Evolutionary conservation across 352 stramenopile genomes (phyloP), one percentile per base, ranked within the genome.

Genomic region (Phytopythium delawarense): DNA sequence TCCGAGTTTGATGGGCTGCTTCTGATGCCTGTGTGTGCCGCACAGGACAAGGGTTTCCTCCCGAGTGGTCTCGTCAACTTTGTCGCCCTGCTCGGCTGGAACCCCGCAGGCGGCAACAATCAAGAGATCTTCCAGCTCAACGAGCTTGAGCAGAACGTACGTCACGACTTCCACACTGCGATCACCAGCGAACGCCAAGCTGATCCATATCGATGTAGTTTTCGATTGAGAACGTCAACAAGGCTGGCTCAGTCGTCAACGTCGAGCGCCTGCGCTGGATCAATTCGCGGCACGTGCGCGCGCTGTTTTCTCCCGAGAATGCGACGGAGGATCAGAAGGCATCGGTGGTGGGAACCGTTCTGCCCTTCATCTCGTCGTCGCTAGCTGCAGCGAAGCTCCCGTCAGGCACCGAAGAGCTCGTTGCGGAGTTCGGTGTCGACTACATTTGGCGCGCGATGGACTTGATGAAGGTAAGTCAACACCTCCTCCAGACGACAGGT

Each of bases 21-120:
- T 37, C 20, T 49, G 40, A 52, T 56, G n/a, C 8, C 52, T 50
- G 15, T 13, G 9, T 55, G 34, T 8, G 34, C 34, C 34, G 11
- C 11, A 53, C 69, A 94, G 77, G 77, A 97, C 55, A 96, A 98
- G 79, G 97, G 97, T 20, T 99, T 96, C 68, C 74, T 99, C 9
- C 87, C 97, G 15, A 95, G 93, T 67, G 96, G 96, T 0, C 94
- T 99, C 63, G 96, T 99, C 50, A 99, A 99, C 64, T 99, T 99
- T 64, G 84, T 99, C 11, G 93, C 96, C 16, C 75, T 99, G n/a
- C 87, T 99, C 20, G 97, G 97, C 18, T 99, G 97, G 97, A 99
- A 98, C 70, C 85, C 87, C 12, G 84, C 85, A 12, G 88, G 95
- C 56, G 96, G 96, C 23, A 98, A 97, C 52, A 98, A 98, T 52